Conservation (phyloP, 2,329 filamentous ascomycete genomes). For the Hypoxylon sp. region DNA sequence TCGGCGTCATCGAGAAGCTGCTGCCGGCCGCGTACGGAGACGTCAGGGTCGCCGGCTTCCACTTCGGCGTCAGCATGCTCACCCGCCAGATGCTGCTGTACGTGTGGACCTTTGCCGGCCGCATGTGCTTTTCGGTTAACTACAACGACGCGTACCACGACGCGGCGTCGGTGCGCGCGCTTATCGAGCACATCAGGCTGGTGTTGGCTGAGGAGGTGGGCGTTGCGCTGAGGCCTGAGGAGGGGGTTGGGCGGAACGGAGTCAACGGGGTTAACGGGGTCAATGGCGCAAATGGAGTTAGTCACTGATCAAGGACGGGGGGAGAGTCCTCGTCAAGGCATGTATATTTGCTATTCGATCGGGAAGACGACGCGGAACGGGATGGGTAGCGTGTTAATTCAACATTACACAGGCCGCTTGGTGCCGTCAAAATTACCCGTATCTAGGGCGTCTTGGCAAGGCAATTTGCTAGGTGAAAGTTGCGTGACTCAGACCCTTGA, state of each 20-base stretch:
- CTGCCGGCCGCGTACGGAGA: background rate
- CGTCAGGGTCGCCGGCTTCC: constrained; percentile 4
- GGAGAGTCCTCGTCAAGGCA: too few relatives aligned
- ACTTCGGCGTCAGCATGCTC: constrained; percentile 10
- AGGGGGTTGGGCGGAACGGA: background rate
- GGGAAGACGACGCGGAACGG: background rate
- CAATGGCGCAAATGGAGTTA: too few relatives aligned
- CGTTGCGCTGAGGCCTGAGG: background rate
- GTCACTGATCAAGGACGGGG: too few relatives aligned
- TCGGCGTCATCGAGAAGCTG: constrained; percentile 8
- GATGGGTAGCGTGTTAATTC: background rate
- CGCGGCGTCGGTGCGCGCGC: background rate
- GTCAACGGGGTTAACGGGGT: too few relatives aligned
- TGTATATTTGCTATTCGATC: too few relatives aligned
- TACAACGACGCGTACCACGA: constrained; percentile 15
- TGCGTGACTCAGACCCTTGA: too few relatives aligned
- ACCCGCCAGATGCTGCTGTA: constrained; percentile 14
- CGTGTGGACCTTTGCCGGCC: constrained; percentile 7
- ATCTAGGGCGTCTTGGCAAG: too few relatives aligned
- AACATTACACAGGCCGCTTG: background rate
- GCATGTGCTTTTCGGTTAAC: constrained; percentile 2
- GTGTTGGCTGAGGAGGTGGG: background rate
- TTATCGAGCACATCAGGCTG: constrained; percentile 1
- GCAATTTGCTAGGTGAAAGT: too few relatives aligned
- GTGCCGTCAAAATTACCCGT: too few relatives aligned